Conservation (phyloP, 306 rosid species). For the Dryas alaskensis region DNA sequence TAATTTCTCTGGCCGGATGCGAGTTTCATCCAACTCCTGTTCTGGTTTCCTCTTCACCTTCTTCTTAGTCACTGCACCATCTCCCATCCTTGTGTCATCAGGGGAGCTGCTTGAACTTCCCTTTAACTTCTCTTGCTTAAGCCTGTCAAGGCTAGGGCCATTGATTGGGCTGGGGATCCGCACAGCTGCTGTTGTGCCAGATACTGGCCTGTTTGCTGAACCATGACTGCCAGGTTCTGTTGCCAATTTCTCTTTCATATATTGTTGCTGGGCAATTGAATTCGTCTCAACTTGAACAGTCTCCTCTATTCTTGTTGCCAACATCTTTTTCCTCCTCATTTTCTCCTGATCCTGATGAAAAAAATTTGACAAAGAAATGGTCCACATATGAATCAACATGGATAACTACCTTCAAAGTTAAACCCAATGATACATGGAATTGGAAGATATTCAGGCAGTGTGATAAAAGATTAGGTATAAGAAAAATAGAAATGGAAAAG, state of each 20-base stretch:
- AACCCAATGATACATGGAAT: background rate
- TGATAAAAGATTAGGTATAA: background rate
- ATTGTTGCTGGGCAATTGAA: slow-evolving; percentile 54
- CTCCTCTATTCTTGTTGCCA: slow-evolving; percentile 61
- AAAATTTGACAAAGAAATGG: slow-evolving; percentile 3
- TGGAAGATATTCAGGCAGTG: background rate
- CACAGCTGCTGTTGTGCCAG: slow-evolving; percentile 38
- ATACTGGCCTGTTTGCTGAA: slow-evolving; percentile 45
- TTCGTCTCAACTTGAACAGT: slow-evolving; percentile 43
- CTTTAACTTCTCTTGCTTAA: slow-evolving; percentile 69
- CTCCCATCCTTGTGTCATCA: slow-evolving; percentile 58
- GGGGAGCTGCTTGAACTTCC: slow-evolving; percentile 52
- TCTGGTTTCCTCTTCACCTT: slow-evolving; percentile 83
- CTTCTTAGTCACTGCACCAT: slow-evolving; percentile 60
- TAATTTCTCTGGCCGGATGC: slow-evolving; percentile 52
- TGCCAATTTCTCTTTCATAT: slow-evolving; percentile 47
- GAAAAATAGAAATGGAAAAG: background rate
- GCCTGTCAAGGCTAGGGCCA: slow-evolving; percentile 38
- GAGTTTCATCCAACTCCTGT: slow-evolving; percentile 55
- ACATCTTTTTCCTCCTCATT: slow-evolving; percentile 71
- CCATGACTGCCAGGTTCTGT: slow-evolving; percentile 56
- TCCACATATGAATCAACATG: background rate
- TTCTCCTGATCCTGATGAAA: slow-evolving; percentile 64
- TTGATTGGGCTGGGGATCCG: slow-evolving; percentile 53
- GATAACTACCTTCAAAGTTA: background rate